These are phyloP conservation scores for Talaromyces sp. DNA, from an alignment of 2,329 filamentous ascomycete species.

Conservation along the genomic window DNA sequence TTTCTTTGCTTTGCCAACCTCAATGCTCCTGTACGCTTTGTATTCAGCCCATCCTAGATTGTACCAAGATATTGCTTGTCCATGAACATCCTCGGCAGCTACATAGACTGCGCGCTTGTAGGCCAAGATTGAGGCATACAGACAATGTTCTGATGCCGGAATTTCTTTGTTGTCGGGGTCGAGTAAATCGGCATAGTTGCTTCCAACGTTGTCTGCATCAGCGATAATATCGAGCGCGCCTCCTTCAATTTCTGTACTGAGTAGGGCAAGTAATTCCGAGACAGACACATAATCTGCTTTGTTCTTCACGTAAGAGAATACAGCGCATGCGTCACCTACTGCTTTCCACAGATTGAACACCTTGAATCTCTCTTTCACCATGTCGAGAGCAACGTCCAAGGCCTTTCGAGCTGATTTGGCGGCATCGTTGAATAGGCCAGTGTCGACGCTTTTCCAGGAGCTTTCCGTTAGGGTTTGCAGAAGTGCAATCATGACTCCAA, in stretches of 20 bases:
- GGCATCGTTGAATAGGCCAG: slow-evolving; percentile 80
- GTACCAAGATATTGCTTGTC: slow-evolving; percentile 93
- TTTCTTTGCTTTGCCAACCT: slow-evolving; percentile 28
- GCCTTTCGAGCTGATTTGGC: slow-evolving; percentile 63
- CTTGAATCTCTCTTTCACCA: slow-evolving; percentile 56
- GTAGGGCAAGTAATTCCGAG: slow-evolving; percentile 49
- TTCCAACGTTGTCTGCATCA: slow-evolving; percentile 62
- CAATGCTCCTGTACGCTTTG: slow-evolving; percentile 64
- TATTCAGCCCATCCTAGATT: slow-evolving; percentile 95
- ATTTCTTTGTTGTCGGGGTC: slow-evolving; percentile 22
- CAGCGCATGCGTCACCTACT: slow-evolving; percentile 77
- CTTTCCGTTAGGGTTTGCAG: slow-evolving; percentile 84
- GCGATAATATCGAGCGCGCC: slow-evolving; percentile 57
- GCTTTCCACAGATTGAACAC: slow-evolving; percentile 96
- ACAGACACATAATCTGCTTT: slow-evolving; percentile 59
- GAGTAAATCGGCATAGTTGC: slow-evolving; percentile 30
- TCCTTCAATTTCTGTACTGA: slow-evolving; percentile 46
- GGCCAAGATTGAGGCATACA: slow-evolving; percentile 71
- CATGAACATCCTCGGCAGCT: slow-evolving; percentile 68
- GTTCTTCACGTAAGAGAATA: slow-evolving; percentile 74
- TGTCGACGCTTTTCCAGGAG: slow-evolving; percentile 69
- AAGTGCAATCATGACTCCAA: slow-evolving; percentile 80
- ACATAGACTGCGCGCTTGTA: slow-evolving; percentile 80
- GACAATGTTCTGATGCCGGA: slow-evolving; percentile 45
- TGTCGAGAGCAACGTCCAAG: slow-evolving; percentile 59